Base-by-base conservation (phyloP, 2,329 filamentous ascomycete species). In the Colletotrichum sidae region DNA sequence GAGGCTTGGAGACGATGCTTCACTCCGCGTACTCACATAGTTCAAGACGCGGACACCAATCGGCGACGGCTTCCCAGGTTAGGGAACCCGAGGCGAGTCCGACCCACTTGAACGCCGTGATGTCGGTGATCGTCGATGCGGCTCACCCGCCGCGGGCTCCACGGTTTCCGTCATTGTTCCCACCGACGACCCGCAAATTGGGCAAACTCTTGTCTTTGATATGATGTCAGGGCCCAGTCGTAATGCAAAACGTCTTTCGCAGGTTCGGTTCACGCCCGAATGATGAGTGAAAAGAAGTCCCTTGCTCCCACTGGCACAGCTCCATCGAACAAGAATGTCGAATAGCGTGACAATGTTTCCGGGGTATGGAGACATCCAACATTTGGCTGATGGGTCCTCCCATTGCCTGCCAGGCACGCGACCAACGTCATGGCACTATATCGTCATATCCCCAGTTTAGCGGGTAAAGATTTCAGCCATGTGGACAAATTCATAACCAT, bases 81-180 rank as follows among this genome's bases (percentile, higher is more conserved):
- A 12, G 55, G 38, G 42, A 58, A 42, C 17, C 55, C 55, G 46
- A 50, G 37, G 17, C 35, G 55, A 45, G 5, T 11, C 11, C 25
- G 55, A 35, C 8, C 46, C 46, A 17, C 35, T 5, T 33, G 41
- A 35, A 46, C 15, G 13, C 47, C 52, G 37, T 46, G 58, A 53
- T 46, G 53, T 66, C 53, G 42, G 25, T 52, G 52, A 63, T 63
- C 44, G 4, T 47, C 39, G 47, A 42, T 45, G 46, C 44, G 41
- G 58, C 58, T 41, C 62, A 42, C 46, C 17, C 52, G 44, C 46
- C 46, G 44, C 39, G 13, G 11, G 57, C 41, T 53, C 63, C 58
- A 66, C 56, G 58, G 52, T 49, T 49, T 57, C 63, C 63, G 58
- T 66, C 63, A 66, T 57, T 44, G 58, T 65, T 44, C 41, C 55